phyloP scores from a whole-genome alignment of 768 basidiomycete species.

The Rhodocollybia butyracea region DNA sequence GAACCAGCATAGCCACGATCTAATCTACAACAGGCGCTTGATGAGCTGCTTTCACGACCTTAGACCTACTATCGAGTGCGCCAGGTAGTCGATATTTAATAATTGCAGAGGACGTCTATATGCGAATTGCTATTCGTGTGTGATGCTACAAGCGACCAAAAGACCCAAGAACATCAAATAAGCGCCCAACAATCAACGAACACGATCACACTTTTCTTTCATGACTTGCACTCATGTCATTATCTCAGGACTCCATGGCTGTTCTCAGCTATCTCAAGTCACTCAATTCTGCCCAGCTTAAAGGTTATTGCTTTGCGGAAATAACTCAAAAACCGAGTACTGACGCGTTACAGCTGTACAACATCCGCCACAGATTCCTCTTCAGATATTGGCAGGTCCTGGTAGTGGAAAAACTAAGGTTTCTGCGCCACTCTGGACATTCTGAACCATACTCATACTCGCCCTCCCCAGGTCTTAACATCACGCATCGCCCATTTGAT shows the following conservation, averaged over 20 bases:
- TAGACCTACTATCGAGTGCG: too few species aligned
- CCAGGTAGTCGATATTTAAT: too few species aligned
- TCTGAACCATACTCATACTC: not conserved
- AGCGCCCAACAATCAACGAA: too few species aligned
- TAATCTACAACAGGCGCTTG: too few species aligned
- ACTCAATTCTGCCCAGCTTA: constrained; percentile 4
- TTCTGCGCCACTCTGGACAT: not conserved
- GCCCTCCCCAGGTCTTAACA: constrained; percentile 48
- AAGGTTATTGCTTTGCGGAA: not conserved
- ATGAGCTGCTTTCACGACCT: too few species aligned
- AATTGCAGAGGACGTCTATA: too few species aligned
- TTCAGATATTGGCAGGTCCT: constrained; percentile 84
- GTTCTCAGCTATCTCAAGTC: constrained; percentile 1
- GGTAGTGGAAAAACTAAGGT: constrained; percentile 71
- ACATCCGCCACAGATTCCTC: constrained; percentile 55
- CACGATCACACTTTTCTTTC: not conserved
- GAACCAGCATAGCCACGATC: not conserved
- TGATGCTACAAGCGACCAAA: too few species aligned
- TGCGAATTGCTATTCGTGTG: too few species aligned
- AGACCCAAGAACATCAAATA: too few species aligned
- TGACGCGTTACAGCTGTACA: constrained; percentile 50
- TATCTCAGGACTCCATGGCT: not conserved
- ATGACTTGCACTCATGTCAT: not conserved
- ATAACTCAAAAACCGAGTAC: not conserved
- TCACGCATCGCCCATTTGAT: constrained; percentile 69